Conservation (phyloP, 192 early-diverging fungal species). For the Lunasporangiospora selenospora region DNA sequence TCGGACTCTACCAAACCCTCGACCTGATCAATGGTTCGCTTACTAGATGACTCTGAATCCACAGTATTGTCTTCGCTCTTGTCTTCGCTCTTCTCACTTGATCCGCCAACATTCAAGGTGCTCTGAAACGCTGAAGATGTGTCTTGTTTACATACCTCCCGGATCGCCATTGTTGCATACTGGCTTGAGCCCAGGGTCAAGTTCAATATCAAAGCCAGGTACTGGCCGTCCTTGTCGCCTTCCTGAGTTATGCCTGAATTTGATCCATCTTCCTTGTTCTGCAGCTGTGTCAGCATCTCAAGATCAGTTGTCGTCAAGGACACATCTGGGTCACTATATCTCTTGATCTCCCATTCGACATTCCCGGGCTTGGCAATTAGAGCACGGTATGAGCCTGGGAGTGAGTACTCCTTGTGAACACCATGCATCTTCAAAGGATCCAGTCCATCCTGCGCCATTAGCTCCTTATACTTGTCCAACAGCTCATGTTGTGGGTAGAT, state of each 20-base stretch:
- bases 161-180: constrained; percentile 98
- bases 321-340: constrained; percentile 66
- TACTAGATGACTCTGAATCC: too few relatives aligned
- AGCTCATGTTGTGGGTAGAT: constrained; percentile 83
- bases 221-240: constrained; percentile 60
- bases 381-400: constrained; percentile 71
- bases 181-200: constrained; percentile 83
- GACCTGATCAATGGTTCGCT: constrained; percentile 31
- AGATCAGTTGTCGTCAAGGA: constrained; percentile 69
- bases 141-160: constrained; percentile 81
- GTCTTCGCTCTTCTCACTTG: too few relatives aligned
- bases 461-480: constrained; percentile 63
- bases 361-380: constrained; percentile 67
- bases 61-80: too few relatives aligned
- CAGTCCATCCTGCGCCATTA: constrained; percentile 79
- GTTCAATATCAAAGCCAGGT: constrained; percentile 74
- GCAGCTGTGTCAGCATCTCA: constrained; percentile 62
- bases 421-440: constrained; percentile 68
- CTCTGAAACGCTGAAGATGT: constrained; percentile 64
- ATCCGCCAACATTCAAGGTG: constrained; percentile 29
- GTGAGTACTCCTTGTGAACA: constrained; percentile 57
- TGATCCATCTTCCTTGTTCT: neutral
- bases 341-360: constrained; percentile 66
- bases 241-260: constrained; percentile 10
- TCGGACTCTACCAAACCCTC: constrained; percentile 14